A percentile compares a stretch with the other conserved stretches of the same genome.
These are phyloP conservation scores for Colletotrichum aenigma DNA, from an alignment of 2,329 filamentous ascomycete genomes.

Conservation along the genomic window DNA sequence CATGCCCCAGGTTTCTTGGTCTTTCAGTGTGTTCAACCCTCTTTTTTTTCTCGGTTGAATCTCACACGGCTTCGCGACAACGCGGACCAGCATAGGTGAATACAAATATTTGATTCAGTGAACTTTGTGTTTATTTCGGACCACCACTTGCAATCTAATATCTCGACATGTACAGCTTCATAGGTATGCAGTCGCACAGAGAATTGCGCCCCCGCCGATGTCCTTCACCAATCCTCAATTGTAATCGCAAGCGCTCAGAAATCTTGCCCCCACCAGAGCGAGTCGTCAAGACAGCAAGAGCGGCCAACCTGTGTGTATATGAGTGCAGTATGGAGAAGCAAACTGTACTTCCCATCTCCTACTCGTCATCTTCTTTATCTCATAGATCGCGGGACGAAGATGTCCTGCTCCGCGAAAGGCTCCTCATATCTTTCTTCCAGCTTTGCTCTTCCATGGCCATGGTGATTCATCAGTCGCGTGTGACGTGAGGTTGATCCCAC, in stretches of 20 bases:
- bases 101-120: not conserved
- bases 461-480: not conserved
- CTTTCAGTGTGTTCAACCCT: not conserved
- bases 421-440: not conserved
- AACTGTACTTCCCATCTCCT: not conserved
- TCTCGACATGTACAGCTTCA: not conserved
- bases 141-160: not conserved
- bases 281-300: not conserved
- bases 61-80: not conserved
- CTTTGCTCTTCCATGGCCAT: not conserved
- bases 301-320: not conserved
- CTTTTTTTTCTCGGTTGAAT: not conserved
- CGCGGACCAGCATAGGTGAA: not conserved
- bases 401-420: not conserved
- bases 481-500: not conserved
- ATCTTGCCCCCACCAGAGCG: not conserved
- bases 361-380: not conserved
- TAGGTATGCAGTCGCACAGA: not conserved
- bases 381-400: not conserved
- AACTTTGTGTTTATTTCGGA: not conserved
- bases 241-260: not conserved
- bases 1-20: not conserved
- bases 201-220: not conserved
- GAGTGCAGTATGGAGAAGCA: not conserved
- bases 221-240: not conserved